Base-by-base conservation (phyloP, 306 rosid species). In the Hippophae rhamnoides region DNA sequence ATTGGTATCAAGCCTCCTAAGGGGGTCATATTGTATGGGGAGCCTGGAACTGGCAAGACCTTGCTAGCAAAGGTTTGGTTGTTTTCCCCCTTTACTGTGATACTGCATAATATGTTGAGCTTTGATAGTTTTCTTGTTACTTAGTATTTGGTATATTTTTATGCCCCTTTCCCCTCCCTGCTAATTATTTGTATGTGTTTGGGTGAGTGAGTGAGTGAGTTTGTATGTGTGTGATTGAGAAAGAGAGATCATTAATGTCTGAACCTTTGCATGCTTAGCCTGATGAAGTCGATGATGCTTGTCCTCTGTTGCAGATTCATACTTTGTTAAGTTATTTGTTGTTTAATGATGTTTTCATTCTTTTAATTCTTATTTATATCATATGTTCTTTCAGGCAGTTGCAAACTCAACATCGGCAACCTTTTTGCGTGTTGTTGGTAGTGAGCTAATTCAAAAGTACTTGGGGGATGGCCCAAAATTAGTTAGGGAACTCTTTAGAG, bases 31-130 rank as follows among this genome's bases (percentile, higher is more conserved):
- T 70, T 88, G 57, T 88, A 88, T 60, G 99, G 99, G 52, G 97
- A 88, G 63, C 99, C 99, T 47, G 99, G 99, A 69, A 93, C 99
- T 0, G 99, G 99, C 60, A 93, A 93, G 81, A 93, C 99, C n/a
- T 76, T 93, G 73, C 94, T 93, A 56, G 99, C 99, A 0, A 92
- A 92, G 96, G 99, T 92, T 55, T 43, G 62, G 69, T 46, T 13
- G 41, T 25, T 50, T 50, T 64, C 48, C 5, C 57, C 69, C 62
- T 53, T 41, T 48, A n/a, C 59, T 23, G 12, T 3, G 31, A 7
- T 13, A 56, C 7, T 27, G 11, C 41, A 51, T 63, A 50, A 41
- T 9, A 14, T 18, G 23, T 18, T 14, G 3, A 9, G 11, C 13
- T 3, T 7, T 43, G 3, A 6, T 40, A 5, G n/a, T 54, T 10